These are phyloP conservation scores for Penicillium egyptiacum DNA, from an alignment of 495 filamentous ascomycete species.

Conservation along the genomic window DNA sequence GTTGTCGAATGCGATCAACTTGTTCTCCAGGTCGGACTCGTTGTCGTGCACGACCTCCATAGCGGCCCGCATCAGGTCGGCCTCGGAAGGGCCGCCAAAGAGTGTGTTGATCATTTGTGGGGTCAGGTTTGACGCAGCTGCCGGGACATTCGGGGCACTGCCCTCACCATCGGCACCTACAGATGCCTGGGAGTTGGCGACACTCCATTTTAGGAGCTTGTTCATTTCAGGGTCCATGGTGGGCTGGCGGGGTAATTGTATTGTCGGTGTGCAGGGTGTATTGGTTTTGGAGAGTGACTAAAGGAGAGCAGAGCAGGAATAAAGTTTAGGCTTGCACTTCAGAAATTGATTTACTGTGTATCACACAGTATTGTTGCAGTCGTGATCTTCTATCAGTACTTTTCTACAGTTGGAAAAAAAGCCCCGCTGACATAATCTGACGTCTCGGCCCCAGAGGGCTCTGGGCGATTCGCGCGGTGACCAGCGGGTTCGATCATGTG, in stretches of 20 bases:
- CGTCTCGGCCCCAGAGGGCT: conserved; percentile 4
- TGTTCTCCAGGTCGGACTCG: conserved; percentile 69
- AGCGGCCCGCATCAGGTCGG: conserved; percentile 81
- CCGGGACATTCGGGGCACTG: conserved; percentile 37
- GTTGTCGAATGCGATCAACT: conserved; percentile 90
- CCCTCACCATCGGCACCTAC: conserved; percentile 21
- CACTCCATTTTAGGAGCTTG: conserved; percentile 89
- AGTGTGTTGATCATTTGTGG: conserved; percentile 67
- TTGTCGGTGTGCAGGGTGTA: conserved; percentile 7
- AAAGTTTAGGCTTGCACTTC: background rate
- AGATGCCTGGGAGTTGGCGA: conserved; percentile 65
- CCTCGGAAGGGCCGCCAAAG: conserved; percentile 79
- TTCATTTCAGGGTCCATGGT: conserved; percentile 62
- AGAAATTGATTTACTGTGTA: background rate
- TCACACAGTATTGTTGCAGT: background rate
- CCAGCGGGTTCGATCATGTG: conserved; percentile 26
- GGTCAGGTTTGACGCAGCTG: conserved; percentile 51
- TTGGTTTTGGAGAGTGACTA: conserved; percentile 3
- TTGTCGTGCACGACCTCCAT: conserved; percentile 69
- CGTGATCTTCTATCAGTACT: background rate
- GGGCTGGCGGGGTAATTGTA: conserved; percentile 9
- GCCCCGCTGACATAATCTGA: conserved; percentile 18
- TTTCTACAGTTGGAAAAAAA: conserved; percentile 1
- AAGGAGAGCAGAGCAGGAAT: background rate
- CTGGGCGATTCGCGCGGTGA: conserved; percentile 25